Evolutionary conservation across 2,329 filamentous ascomycete species (phyloP).

Genomic region (Dichotomopilus funicola): DNA sequence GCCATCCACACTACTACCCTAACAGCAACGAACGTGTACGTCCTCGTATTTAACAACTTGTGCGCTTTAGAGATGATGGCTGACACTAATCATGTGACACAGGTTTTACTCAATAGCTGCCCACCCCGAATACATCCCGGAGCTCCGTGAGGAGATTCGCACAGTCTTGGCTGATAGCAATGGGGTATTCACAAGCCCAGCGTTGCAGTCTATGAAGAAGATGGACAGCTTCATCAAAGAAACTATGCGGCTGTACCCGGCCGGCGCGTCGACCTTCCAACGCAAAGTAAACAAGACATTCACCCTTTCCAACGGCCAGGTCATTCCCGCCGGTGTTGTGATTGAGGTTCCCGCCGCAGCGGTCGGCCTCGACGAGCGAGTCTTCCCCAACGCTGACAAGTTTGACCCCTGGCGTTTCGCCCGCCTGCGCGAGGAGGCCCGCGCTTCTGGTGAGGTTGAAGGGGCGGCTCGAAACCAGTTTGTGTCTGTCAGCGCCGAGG

Average conservation of each 20-base stretch:
- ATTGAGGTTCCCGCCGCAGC: conserved; percentile 36
- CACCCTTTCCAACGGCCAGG: conserved; percentile 48
- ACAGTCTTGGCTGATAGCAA: conserved; percentile 31
- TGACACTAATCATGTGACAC: too few species aligned
- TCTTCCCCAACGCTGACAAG: conserved; percentile 31
- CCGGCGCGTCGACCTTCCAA: conserved; percentile 35
- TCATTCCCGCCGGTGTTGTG: conserved; percentile 38
- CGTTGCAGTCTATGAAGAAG: conserved; percentile 30
- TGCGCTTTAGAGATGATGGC: neutral
- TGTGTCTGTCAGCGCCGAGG: conserved; percentile 30
- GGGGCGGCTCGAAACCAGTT: conserved; percentile 35
- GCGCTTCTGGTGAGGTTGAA: conserved; percentile 24
- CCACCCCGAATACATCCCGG: conserved; percentile 43
- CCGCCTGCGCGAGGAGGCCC: conserved; percentile 27
- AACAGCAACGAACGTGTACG: conserved; percentile 38
- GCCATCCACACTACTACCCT: conserved; percentile 47
- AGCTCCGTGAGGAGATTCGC: conserved; percentile 45
- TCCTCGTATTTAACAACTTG: neutral
- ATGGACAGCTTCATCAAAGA: conserved; percentile 31
- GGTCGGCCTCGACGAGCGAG: conserved; percentile 32
- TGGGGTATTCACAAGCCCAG: conserved; percentile 25
- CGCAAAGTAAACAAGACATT: conserved; percentile 46
- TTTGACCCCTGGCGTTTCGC: conserved; percentile 37
- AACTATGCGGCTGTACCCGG: conserved; percentile 26
- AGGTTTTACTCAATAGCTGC: conserved; percentile 47